Conservation (phyloP, 1,284 basidiomycete genomes). For the Ceratobasidium sp. region DNA sequence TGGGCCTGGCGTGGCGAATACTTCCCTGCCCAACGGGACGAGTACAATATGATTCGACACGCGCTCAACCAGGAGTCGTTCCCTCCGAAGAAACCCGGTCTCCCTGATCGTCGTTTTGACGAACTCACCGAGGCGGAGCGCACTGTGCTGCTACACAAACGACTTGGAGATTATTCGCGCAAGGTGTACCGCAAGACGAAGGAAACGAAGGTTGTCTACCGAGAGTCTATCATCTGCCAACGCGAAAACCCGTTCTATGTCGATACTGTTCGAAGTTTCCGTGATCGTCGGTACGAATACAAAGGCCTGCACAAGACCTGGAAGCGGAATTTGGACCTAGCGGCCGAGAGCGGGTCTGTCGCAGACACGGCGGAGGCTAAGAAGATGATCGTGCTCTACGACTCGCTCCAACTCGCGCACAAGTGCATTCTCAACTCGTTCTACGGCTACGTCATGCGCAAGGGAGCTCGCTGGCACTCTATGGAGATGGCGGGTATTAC, state of each 20-base stretch:
- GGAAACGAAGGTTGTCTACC: slow-evolving; percentile 95
- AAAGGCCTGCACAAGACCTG: slow-evolving; percentile 99
- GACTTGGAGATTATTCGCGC: slow-evolving; percentile 96
- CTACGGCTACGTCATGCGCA: slow-evolving; percentile 99
- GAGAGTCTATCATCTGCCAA: slow-evolving; percentile 97
- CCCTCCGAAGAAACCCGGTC: slow-evolving; percentile 80
- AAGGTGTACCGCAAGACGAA: slow-evolving; percentile 99
- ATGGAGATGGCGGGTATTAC: slow-evolving; percentile 99
- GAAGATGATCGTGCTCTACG: slow-evolving; percentile 99
- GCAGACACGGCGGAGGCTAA: slow-evolving; percentile 95
- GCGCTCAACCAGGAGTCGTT: slow-evolving; percentile 96
- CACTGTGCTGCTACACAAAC: slow-evolving; percentile 93
- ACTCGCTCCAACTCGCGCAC: slow-evolving; percentile 99
- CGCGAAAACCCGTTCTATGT: slow-evolving; percentile 99
- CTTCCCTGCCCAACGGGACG: slow-evolving; percentile 97
- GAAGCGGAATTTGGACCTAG: slow-evolving; percentile 97
- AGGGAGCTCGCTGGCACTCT: slow-evolving; percentile 99
- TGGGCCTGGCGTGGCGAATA: slow-evolving; percentile 99
- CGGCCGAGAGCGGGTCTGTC: slow-evolving; percentile 75
- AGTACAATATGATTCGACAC: slow-evolving; percentile 99
- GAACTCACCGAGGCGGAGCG: slow-evolving; percentile 91
- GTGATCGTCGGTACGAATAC: slow-evolving; percentile 98
- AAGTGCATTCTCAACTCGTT: slow-evolving; percentile 99
- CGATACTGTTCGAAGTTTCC: slow-evolving; percentile 96
- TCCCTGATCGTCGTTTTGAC: slow-evolving; percentile 80